Evolutionary conservation across 805 yeast species (phyloP).

Genomic region (Candida nonsorbophila): DNA sequence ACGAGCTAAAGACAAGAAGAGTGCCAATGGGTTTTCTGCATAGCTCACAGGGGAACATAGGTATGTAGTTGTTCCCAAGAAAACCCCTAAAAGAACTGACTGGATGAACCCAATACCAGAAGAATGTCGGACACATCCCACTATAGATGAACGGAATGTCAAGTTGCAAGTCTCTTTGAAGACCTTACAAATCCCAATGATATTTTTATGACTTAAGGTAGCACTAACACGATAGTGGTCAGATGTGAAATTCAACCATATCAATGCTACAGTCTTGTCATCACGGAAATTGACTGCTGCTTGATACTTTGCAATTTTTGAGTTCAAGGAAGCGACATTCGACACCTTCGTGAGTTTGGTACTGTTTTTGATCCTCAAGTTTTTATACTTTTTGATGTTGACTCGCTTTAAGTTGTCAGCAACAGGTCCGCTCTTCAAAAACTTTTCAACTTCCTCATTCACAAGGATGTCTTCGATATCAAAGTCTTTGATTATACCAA

Average conservation of each 20-base stretch:
- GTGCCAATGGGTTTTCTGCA: slow-evolving; percentile 66
- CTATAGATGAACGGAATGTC: slow-evolving; percentile 61
- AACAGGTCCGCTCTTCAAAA: slow-evolving; percentile 63
- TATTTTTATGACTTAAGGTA: slow-evolving; percentile 51
- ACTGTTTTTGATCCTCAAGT: slow-evolving; percentile 63
- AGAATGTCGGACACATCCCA: slow-evolving; percentile 84
- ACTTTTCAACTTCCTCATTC: slow-evolving; percentile 68
- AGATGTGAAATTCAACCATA: slow-evolving; percentile 68
- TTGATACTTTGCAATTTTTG: slow-evolving; percentile 40
- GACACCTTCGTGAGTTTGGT: slow-evolving; percentile 46
- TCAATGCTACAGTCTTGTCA: slow-evolving; percentile 44
- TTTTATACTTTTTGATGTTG: slow-evolving; percentile 21
- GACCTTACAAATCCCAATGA: slow-evolving; percentile 78
- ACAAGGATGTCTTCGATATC: slow-evolving; percentile 68
- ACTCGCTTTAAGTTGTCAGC: slow-evolving; percentile 52
- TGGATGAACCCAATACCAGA: slow-evolving; percentile 85
- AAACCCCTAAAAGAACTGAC: slow-evolving; percentile 78
- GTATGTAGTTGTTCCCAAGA: slow-evolving; percentile 80
- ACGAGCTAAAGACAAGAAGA: slow-evolving; percentile 65
- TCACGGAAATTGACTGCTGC: slow-evolving; percentile 33
- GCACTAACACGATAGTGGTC: slow-evolving; percentile 65
- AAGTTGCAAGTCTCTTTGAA: slow-evolving; percentile 90
- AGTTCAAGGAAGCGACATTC: slow-evolving; percentile 34
- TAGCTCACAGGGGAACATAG: slow-evolving; percentile 74
- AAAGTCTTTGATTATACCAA: slow-evolving; percentile 63